phyloP scores from a whole-genome alignment of 345 rosid genomes.

The Hypericum androsaemum region DNA sequence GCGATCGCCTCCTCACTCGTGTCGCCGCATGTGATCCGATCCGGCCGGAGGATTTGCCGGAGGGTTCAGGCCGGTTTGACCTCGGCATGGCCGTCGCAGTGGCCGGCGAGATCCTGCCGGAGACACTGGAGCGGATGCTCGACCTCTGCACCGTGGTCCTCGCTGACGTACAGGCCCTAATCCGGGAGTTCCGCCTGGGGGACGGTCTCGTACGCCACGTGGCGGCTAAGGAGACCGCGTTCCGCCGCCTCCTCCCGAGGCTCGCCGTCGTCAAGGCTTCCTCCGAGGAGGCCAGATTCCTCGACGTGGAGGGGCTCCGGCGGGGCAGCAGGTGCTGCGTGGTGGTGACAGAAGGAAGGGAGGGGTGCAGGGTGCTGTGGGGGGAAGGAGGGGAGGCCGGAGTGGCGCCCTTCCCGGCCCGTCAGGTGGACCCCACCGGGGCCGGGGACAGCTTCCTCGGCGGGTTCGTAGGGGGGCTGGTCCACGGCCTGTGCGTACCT shows the following conservation, averaged over 20 bases:
- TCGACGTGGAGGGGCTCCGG: constrained; percentile 68
- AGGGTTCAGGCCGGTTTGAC: constrained; percentile 24
- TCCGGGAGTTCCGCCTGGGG: constrained; percentile 46
- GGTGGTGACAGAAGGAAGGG: constrained; percentile 80
- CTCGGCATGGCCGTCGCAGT: constrained; percentile 94
- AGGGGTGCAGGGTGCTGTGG: constrained; percentile 59
- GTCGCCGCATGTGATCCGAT: constrained; percentile 67
- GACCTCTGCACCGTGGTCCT: constrained; percentile 58
- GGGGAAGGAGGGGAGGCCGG: constrained; percentile 40
- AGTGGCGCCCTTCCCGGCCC: constrained; percentile 53
- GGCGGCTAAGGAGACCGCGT: constrained; percentile 48
- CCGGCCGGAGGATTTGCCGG: constrained; percentile 55
- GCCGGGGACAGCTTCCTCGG: constrained; percentile 93
- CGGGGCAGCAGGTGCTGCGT: constrained; percentile 59
- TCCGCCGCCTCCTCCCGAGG: constrained; percentile 41
- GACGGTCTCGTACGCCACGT: constrained; percentile 70
- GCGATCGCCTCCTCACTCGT: constrained; percentile 69
- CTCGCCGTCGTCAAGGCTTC: constrained; percentile 82
- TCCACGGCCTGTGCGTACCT: constrained; percentile 59
- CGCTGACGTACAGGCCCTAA: constrained; percentile 79
- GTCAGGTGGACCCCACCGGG: constrained; percentile 91
- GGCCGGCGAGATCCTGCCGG: constrained; percentile 85
- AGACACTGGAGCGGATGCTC: constrained; percentile 73
- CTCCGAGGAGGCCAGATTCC: constrained; percentile 61
- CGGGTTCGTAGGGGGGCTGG: constrained; percentile 73